Base-by-base conservation (phyloP, 345 rosid genomes). In the Eucalyptus curtisii region DNA sequence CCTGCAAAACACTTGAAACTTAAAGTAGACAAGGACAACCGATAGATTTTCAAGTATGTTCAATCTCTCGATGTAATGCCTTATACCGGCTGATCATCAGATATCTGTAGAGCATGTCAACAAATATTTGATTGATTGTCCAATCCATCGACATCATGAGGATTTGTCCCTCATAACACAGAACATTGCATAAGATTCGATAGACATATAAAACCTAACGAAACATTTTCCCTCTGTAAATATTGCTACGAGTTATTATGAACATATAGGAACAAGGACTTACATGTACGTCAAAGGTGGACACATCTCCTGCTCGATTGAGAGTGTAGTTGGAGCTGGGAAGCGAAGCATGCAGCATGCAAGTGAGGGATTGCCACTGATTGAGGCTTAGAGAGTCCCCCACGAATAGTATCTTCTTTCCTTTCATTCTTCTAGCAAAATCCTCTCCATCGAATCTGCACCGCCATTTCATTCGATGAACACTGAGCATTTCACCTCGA, bases 321-420 rank as follows among this genome's bases (percentile, higher is more conserved):
- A 93, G 22, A 37, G 91, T 90, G 89, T 93, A 94, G 6, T 52
- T 91, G 50, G 94, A 87, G 55, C 87, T 86, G 9, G 97, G 97
- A 86, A 93, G 88, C 44, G 94, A 81, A 5, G 95, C 93, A 89
- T 94, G 94, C 90, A 97, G 91, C 94, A 96, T 94, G 92, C 99
- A 97, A 5, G 94, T 89, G 8, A 96, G 89, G 4, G 99, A 96
- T 86, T 95, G 91, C 98, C 98, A 97, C 91, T 95, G 97, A 85
- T 95, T 96, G 64, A 93, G 89, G 93, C 99, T 96, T 9, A 97
- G 87, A 45, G 99, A 97, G 90, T 97, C 99, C 25, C 99, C 99
- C 3, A 96, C 96, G 53, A 95, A 94, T 87, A 96, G 87, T 53
- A 97, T 92, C 82, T 94, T 96, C 91, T 95, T 97, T 89, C 97